Conservation (phyloP, 2,329 filamentous ascomycete genomes). For the Diaporthe eres region DNA sequence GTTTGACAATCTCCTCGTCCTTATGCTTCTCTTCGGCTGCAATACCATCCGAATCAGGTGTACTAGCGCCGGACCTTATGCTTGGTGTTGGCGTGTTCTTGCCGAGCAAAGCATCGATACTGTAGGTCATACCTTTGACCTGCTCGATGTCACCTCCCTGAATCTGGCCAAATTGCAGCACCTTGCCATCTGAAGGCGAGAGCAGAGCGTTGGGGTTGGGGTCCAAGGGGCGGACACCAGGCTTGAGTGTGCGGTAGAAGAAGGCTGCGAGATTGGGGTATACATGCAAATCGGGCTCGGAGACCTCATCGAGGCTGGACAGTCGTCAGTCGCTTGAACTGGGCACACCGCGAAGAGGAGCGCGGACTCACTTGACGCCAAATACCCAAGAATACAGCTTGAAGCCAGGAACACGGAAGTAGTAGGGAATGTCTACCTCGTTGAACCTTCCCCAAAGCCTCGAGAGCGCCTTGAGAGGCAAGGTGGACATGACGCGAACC, state of each 20-base stretch:
- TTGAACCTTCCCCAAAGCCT: constrained; percentile 93
- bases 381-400: constrained; percentile 92
- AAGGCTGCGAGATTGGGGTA: constrained; percentile 96
- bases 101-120: constrained; percentile 91
- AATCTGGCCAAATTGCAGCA: constrained; percentile 93
- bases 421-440: constrained; percentile 88
- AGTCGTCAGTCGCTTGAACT: constrained; percentile 45
- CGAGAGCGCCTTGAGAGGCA: constrained; percentile 91
- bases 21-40: constrained; percentile 52
- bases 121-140: constrained; percentile 99
- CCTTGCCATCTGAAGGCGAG: constrained; percentile 89
- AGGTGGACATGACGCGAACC: constrained; percentile 92
- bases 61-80: constrained; percentile 51
- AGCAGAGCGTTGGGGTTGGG: constrained; percentile 84
- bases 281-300: constrained; percentile 87
- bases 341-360: constrained; percentile 16
- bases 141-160: constrained; percentile 96
- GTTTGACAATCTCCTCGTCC: constrained; percentile 77
- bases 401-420: constrained; percentile 89
- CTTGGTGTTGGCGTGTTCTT: constrained; percentile 70
- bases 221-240: constrained; percentile 87
- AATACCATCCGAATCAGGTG: constrained; percentile 51
- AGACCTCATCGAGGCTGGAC: constrained; percentile 83
- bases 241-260: constrained; percentile 96
- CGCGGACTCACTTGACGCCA: constrained; percentile 77